phyloP scores from a whole-genome alignment of 2,329 filamentous ascomycete species.

The Claviceps purpurea region DNA sequence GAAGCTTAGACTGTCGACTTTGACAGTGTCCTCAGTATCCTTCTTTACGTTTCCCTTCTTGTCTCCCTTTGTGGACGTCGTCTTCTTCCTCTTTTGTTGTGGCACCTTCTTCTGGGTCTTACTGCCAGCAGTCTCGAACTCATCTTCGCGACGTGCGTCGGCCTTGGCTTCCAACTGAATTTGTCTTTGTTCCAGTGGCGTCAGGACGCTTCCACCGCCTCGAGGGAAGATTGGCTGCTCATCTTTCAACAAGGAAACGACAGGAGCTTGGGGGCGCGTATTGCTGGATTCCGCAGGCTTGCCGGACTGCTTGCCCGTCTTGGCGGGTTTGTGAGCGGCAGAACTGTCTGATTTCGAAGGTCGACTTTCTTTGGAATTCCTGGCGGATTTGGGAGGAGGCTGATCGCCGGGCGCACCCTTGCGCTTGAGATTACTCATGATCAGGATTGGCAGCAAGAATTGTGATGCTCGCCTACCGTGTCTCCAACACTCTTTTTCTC shows the following conservation, averaged over 20 bases:
- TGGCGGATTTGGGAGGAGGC: slow-evolving; percentile 34
- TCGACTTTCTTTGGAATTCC: slow-evolving; percentile 30
- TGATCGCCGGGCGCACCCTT: slow-evolving; percentile 42
- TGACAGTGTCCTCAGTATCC: slow-evolving; percentile 42
- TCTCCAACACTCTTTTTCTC: not conserved
- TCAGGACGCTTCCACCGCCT: slow-evolving; percentile 81
- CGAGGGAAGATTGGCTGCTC: slow-evolving; percentile 87
- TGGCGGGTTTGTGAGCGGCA: slow-evolving; percentile 14
- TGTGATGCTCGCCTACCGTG: not conserved
- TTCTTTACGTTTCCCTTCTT: slow-evolving; percentile 35
- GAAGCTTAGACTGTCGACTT: slow-evolving; percentile 77
- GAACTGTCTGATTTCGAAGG: slow-evolving; percentile 32
- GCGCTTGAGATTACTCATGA: slow-evolving; percentile 43
- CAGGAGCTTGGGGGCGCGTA: slow-evolving; percentile 19
- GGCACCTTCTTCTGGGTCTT: slow-evolving; percentile 31
- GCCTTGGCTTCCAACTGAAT: slow-evolving; percentile 87
- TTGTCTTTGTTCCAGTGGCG: slow-evolving; percentile 89
- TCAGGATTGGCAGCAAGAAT: slow-evolving; percentile 12
- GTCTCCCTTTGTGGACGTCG: slow-evolving; percentile 32
- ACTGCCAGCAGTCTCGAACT: slow-evolving; percentile 36
- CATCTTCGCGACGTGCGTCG: slow-evolving; percentile 82
- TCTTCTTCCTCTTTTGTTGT: slow-evolving; percentile 38
- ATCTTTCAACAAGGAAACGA: slow-evolving; percentile 44
- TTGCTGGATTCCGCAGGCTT: slow-evolving; percentile 16
- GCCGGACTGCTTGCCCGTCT: slow-evolving; percentile 14